These are phyloP conservation scores for Chytriomyces confervae DNA, from an alignment of 192 early-diverging fungal species.

Conservation along the genomic window DNA sequence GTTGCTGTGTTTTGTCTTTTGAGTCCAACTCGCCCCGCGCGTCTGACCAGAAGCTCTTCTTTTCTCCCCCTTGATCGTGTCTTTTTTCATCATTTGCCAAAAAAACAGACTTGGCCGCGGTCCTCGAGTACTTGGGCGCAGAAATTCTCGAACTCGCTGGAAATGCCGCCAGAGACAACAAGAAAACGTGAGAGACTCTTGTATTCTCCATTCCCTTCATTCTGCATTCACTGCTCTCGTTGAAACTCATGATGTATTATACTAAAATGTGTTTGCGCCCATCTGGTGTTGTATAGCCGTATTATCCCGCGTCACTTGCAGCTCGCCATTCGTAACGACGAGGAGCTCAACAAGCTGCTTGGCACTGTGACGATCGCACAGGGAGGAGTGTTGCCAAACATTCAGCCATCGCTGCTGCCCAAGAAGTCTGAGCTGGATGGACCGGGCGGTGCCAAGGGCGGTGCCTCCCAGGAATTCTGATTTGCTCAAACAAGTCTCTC, in stretches of 20 bases:
- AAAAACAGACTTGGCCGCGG: slow-evolving; percentile 43
- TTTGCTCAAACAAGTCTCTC: too few relatives aligned
- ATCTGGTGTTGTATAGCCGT: slow-evolving; percentile 47
- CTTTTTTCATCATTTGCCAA: too few relatives aligned
- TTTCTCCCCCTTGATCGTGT: too few relatives aligned
- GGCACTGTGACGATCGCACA: slow-evolving; percentile 88
- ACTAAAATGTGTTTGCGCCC: too few relatives aligned
- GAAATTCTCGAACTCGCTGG: slow-evolving; percentile 97
- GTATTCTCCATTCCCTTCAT: too few relatives aligned
- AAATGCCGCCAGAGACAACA: slow-evolving; percentile 93
- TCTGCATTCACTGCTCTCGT: too few relatives aligned
- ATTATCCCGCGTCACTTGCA: slow-evolving; percentile 95
- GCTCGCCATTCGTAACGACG: slow-evolving; percentile 95
- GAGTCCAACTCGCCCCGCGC: too few relatives aligned
- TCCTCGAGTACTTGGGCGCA: slow-evolving; percentile 93
- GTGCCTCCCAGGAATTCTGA: too few relatives aligned
- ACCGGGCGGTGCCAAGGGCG: slow-evolving; percentile 4
- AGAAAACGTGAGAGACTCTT: slow-evolving; percentile 58
- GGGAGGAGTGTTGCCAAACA: slow-evolving; percentile 81
- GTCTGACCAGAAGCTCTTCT: too few relatives aligned
- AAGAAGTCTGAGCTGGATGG: slow-evolving; percentile 21
- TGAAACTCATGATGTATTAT: too few relatives aligned
- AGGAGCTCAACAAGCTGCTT: slow-evolving; percentile 92
- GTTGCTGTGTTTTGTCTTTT: slow-evolving; percentile 53
- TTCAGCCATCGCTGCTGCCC: slow-evolving; percentile 33